phyloP scores from a whole-genome alignment of 148 eudicot species.

The Fagopyrum homotropicum region DNA sequence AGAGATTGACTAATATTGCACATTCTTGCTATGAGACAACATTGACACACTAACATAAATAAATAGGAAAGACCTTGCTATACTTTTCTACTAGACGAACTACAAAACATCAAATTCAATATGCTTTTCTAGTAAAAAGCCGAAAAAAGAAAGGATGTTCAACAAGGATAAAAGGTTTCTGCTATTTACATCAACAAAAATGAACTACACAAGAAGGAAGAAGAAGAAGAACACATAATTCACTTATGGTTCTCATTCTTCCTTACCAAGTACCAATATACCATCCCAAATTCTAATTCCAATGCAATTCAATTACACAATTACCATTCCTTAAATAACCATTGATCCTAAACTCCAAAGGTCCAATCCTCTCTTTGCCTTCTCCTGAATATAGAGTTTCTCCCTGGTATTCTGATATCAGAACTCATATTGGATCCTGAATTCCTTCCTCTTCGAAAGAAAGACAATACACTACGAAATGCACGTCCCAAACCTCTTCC shows the following conservation, averaged over 20 bases:
- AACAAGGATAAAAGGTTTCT: slow-evolving; percentile 6
- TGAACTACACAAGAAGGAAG: slow-evolving; percentile 2
- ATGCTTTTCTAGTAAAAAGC: not conserved
- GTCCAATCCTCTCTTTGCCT: slow-evolving; percentile 16
- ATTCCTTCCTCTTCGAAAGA: slow-evolving; percentile 26
- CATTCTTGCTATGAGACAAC: slow-evolving; percentile 7
- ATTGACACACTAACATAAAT: not conserved
- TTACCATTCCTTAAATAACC: not conserved
- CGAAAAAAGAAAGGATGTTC: not conserved
- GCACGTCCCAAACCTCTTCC: slow-evolving; percentile 26
- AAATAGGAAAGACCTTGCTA: not conserved
- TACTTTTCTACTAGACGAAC: not conserved
- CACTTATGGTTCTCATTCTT: not conserved
- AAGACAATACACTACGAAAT: slow-evolving; percentile 25
- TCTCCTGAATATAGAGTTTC: slow-evolving; percentile 17
- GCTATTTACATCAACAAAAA: slow-evolving; percentile 12
- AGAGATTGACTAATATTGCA: not conserved
- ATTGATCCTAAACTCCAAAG: slow-evolving; percentile 14
- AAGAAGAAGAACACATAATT: not conserved
- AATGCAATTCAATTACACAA: not conserved
- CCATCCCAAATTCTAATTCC: not conserved
- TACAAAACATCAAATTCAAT: not conserved
- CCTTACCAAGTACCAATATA: not conserved
- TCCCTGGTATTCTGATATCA: slow-evolving; percentile 15
- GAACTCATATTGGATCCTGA: slow-evolving; percentile 5